Evolutionary conservation across 352 stramenopile genomes (phyloP).

Genomic region (Pythium pyrilobum): DNA sequence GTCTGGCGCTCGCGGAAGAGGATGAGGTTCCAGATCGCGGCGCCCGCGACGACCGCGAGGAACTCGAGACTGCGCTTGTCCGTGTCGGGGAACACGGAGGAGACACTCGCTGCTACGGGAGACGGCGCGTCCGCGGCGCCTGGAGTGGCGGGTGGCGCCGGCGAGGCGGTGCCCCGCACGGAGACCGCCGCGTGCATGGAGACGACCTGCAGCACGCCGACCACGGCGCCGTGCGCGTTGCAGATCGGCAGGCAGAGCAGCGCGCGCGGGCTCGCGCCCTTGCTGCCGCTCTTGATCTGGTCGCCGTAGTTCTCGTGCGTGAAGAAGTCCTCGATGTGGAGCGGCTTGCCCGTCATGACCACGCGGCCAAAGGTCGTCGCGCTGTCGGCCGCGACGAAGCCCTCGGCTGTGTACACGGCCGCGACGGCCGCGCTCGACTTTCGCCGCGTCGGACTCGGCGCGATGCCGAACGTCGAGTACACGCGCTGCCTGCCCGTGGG

Average conservation of each 20-base stretch:
- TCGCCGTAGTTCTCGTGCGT: constrained; percentile 50
- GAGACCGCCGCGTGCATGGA: constrained; percentile 8
- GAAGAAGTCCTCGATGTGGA: constrained; percentile 52
- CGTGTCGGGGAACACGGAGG: constrained; percentile 32
- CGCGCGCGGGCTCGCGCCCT: constrained; percentile 31
- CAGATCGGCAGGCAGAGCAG: constrained; percentile 61
- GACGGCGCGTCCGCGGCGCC: background rate
- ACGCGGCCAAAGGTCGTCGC: constrained; percentile 60
- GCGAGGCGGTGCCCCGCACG: background rate
- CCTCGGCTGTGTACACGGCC: constrained; percentile 37
- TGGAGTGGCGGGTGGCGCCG: background rate
- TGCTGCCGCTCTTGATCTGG: constrained; percentile 28
- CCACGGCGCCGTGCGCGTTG: constrained; percentile 56
- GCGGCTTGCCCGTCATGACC: constrained; percentile 52
- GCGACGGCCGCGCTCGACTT: background rate
- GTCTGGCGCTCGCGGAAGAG: constrained; percentile 58
- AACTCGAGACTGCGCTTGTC: constrained; percentile 51
- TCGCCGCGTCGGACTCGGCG: constrained; percentile 10
- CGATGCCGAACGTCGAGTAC: constrained; percentile 21
- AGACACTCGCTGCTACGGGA: too few relatives aligned
- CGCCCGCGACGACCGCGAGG: constrained; percentile 45
- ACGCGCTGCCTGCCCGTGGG: background rate
- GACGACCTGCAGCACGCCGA: constrained; percentile 50
- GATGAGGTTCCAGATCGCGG: constrained; percentile 65
- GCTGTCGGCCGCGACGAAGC: constrained; percentile 48